Base-by-base conservation (phyloP, 495 filamentous ascomycete species). In the Hyaloscypha finlandica region DNA sequence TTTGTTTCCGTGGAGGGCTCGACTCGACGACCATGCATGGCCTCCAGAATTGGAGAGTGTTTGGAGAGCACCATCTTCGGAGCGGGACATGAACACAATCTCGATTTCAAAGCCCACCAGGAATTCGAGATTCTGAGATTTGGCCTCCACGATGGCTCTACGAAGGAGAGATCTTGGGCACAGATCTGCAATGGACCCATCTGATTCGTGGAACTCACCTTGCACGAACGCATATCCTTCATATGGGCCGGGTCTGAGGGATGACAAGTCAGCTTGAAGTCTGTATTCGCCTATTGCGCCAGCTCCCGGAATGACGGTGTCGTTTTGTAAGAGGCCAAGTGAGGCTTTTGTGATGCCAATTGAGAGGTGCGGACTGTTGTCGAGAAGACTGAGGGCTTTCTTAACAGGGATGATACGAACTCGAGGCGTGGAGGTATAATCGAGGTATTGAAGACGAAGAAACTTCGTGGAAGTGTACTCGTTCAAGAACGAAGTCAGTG, bases 31-130 rank as follows among this genome's bases (percentile, higher is more conserved):
- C 89, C 89, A 92, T 8, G 84, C 87, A 73, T 96, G 88, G 14
- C 80, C 83, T 11, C 25, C 55, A 9, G 66, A 66, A 25, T 48
- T 45, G 8, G 53, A 14, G 8, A 61, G 53, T 1, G 64, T 65
- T 42, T 71, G 80, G 6, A 75, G 58, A 57, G 64, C 61, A 65
- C 73, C 6, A 57, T 67, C 56, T 72, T 64, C 48, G 71, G 65
- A 42, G n/a, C 74, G 76, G 11, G 69, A 65, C 39, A 95, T 74
- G 65, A 96, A 88, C 6, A 92, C 81, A 22, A 97, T 87, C 75
- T 96, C 93, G 39, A 94, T 87, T 75, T 96, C 93, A 70, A 94
- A 94, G 4, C 93, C 93, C 32, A 91, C 73, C 1, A 89, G 78
- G 45, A 93, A 84, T 5, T 72, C 74, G 3, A 84, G 69, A 29